Percentiles rank a stretch among this genome's conserved stretches.
Evolutionary conservation across 2,329 filamentous ascomycete species (phyloP).

Genomic region (Xylariales sp.): DNA sequence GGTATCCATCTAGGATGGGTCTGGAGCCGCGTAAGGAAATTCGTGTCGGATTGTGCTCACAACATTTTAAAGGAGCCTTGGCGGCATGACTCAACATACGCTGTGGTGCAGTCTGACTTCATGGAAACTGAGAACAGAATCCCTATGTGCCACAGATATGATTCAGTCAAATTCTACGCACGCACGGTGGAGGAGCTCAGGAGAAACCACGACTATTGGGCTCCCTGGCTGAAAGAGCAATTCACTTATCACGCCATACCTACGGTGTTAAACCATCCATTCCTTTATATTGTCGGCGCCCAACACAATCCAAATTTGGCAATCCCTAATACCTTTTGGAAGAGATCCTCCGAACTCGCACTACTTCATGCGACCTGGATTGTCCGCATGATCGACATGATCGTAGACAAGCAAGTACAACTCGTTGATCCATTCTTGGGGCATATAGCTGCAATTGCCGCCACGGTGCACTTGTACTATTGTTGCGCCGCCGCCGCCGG

Average conservation of each 20-base stretch:
- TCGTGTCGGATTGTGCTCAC: slow-evolving; percentile 38
- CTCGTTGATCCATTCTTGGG: slow-evolving; percentile 38
- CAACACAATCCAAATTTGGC: slow-evolving; percentile 38
- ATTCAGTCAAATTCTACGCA: slow-evolving; percentile 40
- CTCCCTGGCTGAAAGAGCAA: slow-evolving; percentile 38
- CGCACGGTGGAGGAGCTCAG: slow-evolving; percentile 37
- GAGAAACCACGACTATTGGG: slow-evolving; percentile 37
- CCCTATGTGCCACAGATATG: slow-evolving; percentile 40
- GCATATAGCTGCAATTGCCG: slow-evolving; percentile 37
- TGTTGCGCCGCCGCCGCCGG: slow-evolving; percentile 37
- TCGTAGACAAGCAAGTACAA: slow-evolving; percentile 38
- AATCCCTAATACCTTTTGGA: slow-evolving; percentile 40
- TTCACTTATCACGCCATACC: slow-evolving; percentile 40
- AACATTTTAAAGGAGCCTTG: slow-evolving; percentile 38
- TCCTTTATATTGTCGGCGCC: slow-evolving; percentile 38
- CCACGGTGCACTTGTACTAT: slow-evolving; percentile 39
- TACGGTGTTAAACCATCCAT: slow-evolving; percentile 39
- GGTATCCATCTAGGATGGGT: slow-evolving; percentile 36
- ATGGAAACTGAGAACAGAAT: slow-evolving; percentile 40
- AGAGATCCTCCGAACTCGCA: slow-evolving; percentile 37
- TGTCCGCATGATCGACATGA: slow-evolving; percentile 40
- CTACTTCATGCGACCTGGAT: slow-evolving; percentile 40
- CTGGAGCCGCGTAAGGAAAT: slow-evolving; percentile 40
- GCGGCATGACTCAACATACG: slow-evolving; percentile 38
- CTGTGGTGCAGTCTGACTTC: slow-evolving; percentile 39